phyloP scores from a whole-genome alignment of 2,329 filamentous ascomycete species.

The Colletotrichum gloeosporioides region DNA sequence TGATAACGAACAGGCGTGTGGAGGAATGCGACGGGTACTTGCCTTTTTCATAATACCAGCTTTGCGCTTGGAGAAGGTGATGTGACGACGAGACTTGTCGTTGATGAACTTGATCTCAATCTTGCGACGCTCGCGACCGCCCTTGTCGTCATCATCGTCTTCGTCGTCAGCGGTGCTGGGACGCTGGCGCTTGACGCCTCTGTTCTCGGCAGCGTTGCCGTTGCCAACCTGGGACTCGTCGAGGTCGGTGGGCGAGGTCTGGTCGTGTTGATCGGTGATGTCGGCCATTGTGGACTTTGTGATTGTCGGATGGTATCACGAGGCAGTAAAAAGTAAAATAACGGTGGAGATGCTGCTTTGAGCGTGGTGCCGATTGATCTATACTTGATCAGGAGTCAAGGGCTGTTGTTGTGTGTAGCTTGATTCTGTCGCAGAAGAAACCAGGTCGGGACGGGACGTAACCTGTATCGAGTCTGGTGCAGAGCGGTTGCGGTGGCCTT shows the following conservation, averaged over 20 bases:
- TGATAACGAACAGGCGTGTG: not conserved
- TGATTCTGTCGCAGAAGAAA: constrained; percentile 56
- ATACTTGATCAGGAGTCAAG: constrained; percentile 68
- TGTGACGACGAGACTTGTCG: constrained; percentile 99
- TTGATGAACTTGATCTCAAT: constrained; percentile 99
- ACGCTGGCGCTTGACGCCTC: constrained; percentile 89
- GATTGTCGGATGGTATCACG: constrained; percentile 38
- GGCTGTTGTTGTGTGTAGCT: constrained; percentile 42
- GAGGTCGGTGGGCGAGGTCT: constrained; percentile 75
- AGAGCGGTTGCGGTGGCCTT: constrained; percentile 30
- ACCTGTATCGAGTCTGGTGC: constrained; percentile 52
- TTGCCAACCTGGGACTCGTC: constrained; percentile 77
- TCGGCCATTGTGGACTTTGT: constrained; percentile 68
- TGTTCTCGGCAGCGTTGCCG: constrained; percentile 67
- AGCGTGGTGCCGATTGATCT: constrained; percentile 69
- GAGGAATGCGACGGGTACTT: not conserved
- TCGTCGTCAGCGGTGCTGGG: constrained; percentile 88
- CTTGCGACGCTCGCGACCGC: constrained; percentile 96
- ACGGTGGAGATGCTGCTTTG: constrained; percentile 69
- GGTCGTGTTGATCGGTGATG: constrained; percentile 79
- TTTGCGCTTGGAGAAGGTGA: constrained; percentile 99
- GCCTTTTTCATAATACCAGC: constrained; percentile 99
- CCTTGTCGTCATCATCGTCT: constrained; percentile 97
- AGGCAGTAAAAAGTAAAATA: constrained; percentile 56
- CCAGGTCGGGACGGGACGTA: constrained; percentile 52